Conservation (phyloP, 306 rosid genomes). For the Myrica gale region DNA sequence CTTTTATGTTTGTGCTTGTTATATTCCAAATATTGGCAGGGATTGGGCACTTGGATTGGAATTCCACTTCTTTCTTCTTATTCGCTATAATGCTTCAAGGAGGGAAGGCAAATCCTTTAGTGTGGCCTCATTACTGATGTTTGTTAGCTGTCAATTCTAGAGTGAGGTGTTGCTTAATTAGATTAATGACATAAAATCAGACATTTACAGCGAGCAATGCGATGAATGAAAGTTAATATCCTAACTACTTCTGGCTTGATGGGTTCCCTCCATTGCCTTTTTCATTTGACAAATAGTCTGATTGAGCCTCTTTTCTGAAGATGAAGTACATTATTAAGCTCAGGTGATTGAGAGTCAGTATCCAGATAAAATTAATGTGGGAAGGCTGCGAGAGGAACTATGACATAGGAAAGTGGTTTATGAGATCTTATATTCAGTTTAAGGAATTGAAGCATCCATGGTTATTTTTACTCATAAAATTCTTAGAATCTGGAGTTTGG, state of each 20-base stretch:
- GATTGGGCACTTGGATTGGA: neutral
- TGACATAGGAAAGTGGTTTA: too few species aligned
- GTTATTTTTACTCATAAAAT: too few species aligned
- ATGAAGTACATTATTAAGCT: neutral
- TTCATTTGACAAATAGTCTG: neutral
- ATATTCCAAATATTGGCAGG: neutral
- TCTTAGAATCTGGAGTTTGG: too few species aligned
- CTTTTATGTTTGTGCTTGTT: neutral
- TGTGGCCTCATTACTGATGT: neutral
- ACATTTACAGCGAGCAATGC: neutral
- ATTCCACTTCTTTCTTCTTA: neutral
- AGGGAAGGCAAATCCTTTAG: neutral
- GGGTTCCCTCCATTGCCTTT: neutral
- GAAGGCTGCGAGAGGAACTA: neutral
- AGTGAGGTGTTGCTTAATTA: neutral
- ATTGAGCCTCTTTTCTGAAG: neutral
- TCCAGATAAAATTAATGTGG: neutral
- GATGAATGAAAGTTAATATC: neutral
- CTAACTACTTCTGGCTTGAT: neutral
- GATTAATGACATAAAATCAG: neutral
- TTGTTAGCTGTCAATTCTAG: neutral
- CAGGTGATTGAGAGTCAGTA: neutral
- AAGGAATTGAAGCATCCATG: too few species aligned
- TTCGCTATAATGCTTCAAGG: neutral
- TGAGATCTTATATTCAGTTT: too few species aligned